Evolutionary conservation across 257 asterid species (phyloP), one percentile per base, ranked within the genome.

Genomic region (Asclepias syriaca): DNA sequence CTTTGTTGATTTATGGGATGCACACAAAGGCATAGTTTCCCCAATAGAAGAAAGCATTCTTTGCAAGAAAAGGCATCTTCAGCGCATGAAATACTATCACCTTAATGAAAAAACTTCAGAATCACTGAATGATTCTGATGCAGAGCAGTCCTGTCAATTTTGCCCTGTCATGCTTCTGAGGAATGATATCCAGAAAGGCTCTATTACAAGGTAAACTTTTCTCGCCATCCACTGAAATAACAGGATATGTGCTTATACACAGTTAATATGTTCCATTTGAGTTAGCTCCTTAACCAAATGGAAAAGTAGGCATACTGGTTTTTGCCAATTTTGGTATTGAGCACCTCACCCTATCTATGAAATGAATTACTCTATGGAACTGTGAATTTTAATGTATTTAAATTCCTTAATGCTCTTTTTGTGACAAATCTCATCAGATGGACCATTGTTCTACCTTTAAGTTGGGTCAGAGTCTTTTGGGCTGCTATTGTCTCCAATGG

Each of bases 381-480:
- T 15, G 0, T 61, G 48, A 15, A 34, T 6, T 22, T 34, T 61
- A 7, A 19, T 32, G 48, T 66, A 10, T 72, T 19, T n/a, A 3
- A 34, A 10, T 65, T 69, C 59, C 77, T 70, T 56, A 74, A 65
- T 9, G 18, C 32, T 80, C 65, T 49, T 78, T 73, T 8, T 19
- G 9, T 34, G 48, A 34, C 22, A 61, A 12, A 61, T 61, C 18
- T 61, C 19, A 61, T 61, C 87, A 93, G 96, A 84, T 90, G 90
- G 86, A 86, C 96, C 70, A 77, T 93, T 66, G 77, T 93, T 82
- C 87, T 93, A 53, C 97, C 98, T 46, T 74, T 91, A 71, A 81
- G 88, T 83, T 91, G 98, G 98, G 88, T 85, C 51, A 91, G 84
- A 80, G 85, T 80, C 79, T 89, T 93, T 82, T 93, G 98, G 98